Percentiles rank a stretch among this genome's conserved stretches.
Evolutionary conservation across 1,139 yeast genomes (phyloP).

Genomic region (Hansenula lynferdii): DNA sequence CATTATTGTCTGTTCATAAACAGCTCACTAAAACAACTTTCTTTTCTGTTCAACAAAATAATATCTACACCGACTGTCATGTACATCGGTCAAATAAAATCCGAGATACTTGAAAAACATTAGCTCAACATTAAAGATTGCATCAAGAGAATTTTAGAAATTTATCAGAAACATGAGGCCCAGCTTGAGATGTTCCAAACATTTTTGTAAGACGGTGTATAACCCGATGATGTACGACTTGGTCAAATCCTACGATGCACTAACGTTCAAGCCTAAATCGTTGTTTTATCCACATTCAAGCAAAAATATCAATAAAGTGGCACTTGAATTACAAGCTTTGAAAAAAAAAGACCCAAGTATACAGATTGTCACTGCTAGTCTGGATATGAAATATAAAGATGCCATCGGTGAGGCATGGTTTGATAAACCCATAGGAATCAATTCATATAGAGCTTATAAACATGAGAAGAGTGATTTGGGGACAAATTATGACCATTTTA

Average conservation of each 20-base stretch:
- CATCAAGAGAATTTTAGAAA: too few species aligned
- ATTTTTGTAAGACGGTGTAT: background rate
- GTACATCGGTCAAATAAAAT: too few species aligned
- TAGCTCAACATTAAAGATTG: too few species aligned
- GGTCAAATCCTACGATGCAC: background rate
- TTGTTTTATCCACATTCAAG: background rate
- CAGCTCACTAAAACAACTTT: too few species aligned
- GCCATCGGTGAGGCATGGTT: background rate
- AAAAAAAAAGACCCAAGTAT: background rate
- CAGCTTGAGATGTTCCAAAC: background rate
- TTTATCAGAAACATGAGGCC: background rate
- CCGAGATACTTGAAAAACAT: too few species aligned
- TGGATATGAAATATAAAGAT: slow-evolving; percentile 1
- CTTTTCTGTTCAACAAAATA: too few species aligned
- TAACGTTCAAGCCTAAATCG: background rate
- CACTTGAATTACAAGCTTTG: background rate
- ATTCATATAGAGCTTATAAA: background rate
- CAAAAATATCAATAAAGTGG: background rate
- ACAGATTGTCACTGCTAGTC: background rate
- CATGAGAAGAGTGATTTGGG: background rate
- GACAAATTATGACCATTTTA: background rate
- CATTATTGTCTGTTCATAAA: too few species aligned
- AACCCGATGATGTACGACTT: background rate
- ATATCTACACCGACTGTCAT: too few species aligned
- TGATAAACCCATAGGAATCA: background rate